Conservation (phyloP, 345 rosid genomes). For the Populus euphratica region DNA sequence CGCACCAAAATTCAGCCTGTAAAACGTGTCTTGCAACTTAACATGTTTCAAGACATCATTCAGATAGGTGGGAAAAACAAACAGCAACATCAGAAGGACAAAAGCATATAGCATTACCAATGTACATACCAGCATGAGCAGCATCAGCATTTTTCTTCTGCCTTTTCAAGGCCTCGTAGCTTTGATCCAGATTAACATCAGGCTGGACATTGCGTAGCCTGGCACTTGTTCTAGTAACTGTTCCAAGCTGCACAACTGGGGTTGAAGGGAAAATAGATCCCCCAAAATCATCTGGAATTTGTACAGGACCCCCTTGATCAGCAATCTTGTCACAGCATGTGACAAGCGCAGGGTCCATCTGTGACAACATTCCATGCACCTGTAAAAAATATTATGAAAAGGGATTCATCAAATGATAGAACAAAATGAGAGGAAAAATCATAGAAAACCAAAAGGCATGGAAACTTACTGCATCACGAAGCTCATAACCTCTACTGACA, state of each 20-base stretch:
- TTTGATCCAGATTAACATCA: conserved; percentile 67
- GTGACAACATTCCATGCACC: conserved; percentile 99
- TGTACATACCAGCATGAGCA: conserved; percentile 49
- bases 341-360: conserved; percentile 93
- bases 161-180: conserved; percentile 67
- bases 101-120: background rate
- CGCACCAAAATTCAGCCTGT: background rate
- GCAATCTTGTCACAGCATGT: conserved; percentile 84
- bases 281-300: conserved; percentile 69
- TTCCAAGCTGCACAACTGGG: conserved; percentile 78
- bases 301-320: conserved; percentile 78
- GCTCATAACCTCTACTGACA: conserved; percentile 90
- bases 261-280: conserved; percentile 54
- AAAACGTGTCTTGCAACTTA: background rate
- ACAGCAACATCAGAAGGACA: background rate
- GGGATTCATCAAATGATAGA: background rate
- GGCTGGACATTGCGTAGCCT: conserved; percentile 93
- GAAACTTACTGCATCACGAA: conserved; percentile 76
- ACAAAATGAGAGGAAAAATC: background rate
- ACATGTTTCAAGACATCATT: background rate
- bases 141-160: conserved; percentile 64
- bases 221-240: conserved; percentile 82
- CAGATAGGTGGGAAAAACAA: background rate
- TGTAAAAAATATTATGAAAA: conserved; percentile 24
- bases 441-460: conserved; percentile 2